Conservation (phyloP, 2,329 filamentous ascomycete genomes). For the Penicillium thymicola region DNA sequence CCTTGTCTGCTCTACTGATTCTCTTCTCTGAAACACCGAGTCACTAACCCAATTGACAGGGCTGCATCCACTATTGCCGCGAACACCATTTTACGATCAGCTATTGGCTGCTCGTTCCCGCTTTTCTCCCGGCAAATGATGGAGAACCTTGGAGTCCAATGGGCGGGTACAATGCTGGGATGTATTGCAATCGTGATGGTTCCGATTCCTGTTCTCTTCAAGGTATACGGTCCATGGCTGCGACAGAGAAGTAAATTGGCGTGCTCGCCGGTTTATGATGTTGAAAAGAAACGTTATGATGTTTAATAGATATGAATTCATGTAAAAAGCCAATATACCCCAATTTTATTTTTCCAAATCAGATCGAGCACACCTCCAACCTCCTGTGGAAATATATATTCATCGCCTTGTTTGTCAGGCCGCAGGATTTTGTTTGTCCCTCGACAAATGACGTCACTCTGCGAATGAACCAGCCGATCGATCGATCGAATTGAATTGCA, state of each 20-base stretch:
- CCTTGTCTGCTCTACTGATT: too few relatives aligned
- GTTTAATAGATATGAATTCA: conserved; percentile 1
- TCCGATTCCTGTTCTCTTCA: conserved; percentile 8
- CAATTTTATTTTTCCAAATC: background rate
- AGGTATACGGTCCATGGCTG: conserved; percentile 9
- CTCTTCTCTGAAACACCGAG: background rate
- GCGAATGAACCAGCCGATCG: background rate
- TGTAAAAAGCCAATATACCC: background rate
- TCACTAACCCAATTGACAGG: background rate
- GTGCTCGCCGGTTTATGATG: conserved; percentile 6
- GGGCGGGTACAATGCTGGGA: conserved; percentile 8
- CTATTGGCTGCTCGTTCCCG: conserved; percentile 7
- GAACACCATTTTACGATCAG: conserved; percentile 7
- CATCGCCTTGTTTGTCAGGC: background rate
- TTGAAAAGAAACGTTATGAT: conserved; percentile 8
- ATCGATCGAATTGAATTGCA: background rate
- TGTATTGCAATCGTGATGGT: conserved; percentile 7
- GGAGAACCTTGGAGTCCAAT: conserved; percentile 7
- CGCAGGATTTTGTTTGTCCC: background rate
- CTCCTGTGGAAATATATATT: background rate
- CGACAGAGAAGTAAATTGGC: conserved; percentile 4
- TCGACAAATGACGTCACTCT: background rate
- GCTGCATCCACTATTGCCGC: conserved; percentile 9
- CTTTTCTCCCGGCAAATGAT: conserved; percentile 10
- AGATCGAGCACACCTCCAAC: background rate